These are phyloP conservation scores for Backusella parvicylindrica DNA, from an alignment of 192 early-diverging fungal genomes.

Conservation along the genomic window DNA sequence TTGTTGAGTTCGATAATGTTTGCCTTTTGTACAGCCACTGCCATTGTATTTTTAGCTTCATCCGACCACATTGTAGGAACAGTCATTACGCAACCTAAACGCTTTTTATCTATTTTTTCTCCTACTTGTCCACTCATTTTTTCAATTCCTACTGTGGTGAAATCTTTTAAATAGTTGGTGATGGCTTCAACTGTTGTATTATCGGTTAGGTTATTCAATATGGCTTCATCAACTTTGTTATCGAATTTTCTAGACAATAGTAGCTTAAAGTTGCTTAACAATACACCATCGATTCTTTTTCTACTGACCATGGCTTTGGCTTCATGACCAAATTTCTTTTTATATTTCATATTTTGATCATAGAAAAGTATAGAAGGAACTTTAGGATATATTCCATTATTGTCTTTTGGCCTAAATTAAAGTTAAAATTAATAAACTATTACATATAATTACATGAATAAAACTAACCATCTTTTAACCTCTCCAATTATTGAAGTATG, in stretches of 20 bases:
- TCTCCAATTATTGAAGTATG: conserved; percentile 38
- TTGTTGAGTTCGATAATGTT: conserved; percentile 30
- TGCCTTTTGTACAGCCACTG: conserved; percentile 47
- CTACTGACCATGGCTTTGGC: not conserved
- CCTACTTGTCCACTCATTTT: conserved; percentile 36
- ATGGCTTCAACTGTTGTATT: conserved; percentile 37
- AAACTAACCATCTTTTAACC: not conserved
- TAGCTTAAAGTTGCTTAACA: conserved; percentile 12
- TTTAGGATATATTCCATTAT: conserved; percentile 37
- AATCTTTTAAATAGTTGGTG: conserved; percentile 41
- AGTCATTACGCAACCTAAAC: conserved; percentile 38
- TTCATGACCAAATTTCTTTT: conserved; percentile 41
- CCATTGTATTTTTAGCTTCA: conserved; percentile 49
- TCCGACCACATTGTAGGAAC: conserved; percentile 55
- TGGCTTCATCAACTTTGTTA: not conserved
- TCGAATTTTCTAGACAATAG: not conserved
- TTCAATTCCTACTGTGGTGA: conserved; percentile 39
- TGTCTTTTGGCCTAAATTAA: conserved; percentile 39
- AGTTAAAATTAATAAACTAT: not conserved
- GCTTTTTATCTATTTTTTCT: conserved; percentile 32
- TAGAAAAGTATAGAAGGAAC: conserved; percentile 49
- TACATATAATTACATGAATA: not conserved
- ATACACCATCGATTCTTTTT: conserved; percentile 30
- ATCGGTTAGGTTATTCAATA: not conserved
- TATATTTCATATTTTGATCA: conserved; percentile 34